Evolutionary conservation across 176 grass and related monocot species (phyloP), one percentile per base, ranked within the genome.

Genomic region (Phoenix dactylifera): DNA sequence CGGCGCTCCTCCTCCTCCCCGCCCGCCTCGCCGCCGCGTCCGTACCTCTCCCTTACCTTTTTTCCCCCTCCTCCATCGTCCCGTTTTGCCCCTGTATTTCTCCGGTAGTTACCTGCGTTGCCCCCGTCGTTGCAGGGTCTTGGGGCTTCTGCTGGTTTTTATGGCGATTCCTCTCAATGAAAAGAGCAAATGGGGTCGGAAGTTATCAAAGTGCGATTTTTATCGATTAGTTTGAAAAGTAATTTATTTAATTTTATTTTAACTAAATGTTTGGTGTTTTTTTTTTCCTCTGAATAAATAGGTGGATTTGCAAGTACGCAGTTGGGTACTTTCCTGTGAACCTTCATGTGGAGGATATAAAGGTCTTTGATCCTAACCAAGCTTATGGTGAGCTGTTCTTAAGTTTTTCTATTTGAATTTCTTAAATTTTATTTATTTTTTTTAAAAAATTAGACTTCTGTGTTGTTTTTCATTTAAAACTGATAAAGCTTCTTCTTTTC

Each of bases 271-370:
- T 26, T 29, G 15, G 4, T 15, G 17, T 29, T 26, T 29, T 30
- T 59, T n/a, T 17, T 15, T 30, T 22, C 18, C 0, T 2, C 15
- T 29, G 58, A 28, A 26, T 74, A 53, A n/a, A 56, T 77, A 97
- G 87, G 51, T 97, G 79, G 77, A 85, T 97, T 39, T 80, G 87
- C 80, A 85, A 64, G 76, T 81, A 83, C 57, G 84, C 80, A 48
- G 65, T 74, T 52, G 87, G 93, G 52, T 91, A 97, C 56, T 97
- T 97, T 14, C 93, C 93, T 15, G 63, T 83, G 54, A 88, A 79
- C 52, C 56, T 97, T 70, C 81, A 92, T 63, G 76, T 91, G 65
- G 87, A 85, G 70, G 80, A 92, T 59, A 83, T 88, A n/a, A 52
- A 78, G 4, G 84, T 81, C 26, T 97, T 97, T 4, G 67, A 88